Evolutionary conservation across 2,329 filamentous ascomycete genomes (phyloP), one percentile per base, ranked within the genome.

Genomic region (Microcera coccophila): DNA sequence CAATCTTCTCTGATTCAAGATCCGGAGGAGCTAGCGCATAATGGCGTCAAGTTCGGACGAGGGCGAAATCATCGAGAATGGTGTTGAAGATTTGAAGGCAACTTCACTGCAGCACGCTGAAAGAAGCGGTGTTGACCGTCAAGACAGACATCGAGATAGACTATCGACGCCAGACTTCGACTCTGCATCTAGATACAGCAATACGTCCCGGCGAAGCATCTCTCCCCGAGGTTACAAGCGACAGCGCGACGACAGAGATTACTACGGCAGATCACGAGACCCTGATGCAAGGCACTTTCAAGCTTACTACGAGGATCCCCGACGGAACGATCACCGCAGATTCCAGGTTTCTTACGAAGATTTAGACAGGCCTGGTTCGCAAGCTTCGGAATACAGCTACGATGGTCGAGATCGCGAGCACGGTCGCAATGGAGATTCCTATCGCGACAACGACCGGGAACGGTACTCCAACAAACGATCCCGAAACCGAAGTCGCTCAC

Each of bases 41-140:
- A 69, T 69, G 66, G 52, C 65, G 56, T 71, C 71, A 58, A 88
- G 84, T 71, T 87, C 86, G 62, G 87, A 88, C 69, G 87, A 94
- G 71, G 88, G 89, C 71, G 89, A 94, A 75, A 89, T 91, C 68
- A 71, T 85, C 66, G 87, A 90, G 71, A 79, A 79, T 71, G 76
- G 77, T 69, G 77, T 75, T 75, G 65, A 65, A 63, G 64, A 73
- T 60, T 71, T 70, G 68, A 93, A 93, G 88, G 87, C 88, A 93
- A 87, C 85, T 87, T 84, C 85, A 83, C 81, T 83, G 77, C 75
- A 78, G 76, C 78, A 77, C 69, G 71, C 79, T 77, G 81, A 83
- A 79, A 78, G 82, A 84, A 83, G 74, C 80, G 82, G 78, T 80
- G 84, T 95, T 95, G 87, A 95, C 88, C 86, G 85, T 81, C 82